phyloP scores from a whole-genome alignment of 305 asterid species.

The Euphrasia arctica region DNA sequence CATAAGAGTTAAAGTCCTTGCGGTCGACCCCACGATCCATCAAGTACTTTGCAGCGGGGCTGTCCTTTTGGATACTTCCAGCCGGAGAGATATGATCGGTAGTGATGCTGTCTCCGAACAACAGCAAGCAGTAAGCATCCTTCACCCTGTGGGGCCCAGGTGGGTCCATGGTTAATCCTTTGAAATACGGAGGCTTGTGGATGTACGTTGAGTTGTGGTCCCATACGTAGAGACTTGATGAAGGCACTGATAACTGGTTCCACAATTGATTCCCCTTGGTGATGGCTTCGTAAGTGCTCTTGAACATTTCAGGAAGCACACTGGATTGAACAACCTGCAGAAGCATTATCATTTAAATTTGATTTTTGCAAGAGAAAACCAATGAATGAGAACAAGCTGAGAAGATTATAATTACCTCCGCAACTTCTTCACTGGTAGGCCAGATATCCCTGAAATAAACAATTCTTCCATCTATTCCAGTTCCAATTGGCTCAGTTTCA shows the following conservation, averaged over 20 bases:
- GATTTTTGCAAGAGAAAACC: too few relatives aligned
- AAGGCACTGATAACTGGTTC: constrained; percentile 73
- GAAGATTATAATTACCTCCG: constrained; percentile 41
- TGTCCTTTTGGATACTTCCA: constrained; percentile 90
- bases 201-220: constrained; percentile 77
- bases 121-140: constrained; percentile 80
- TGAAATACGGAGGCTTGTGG: constrained; percentile 92
- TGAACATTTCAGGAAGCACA: constrained; percentile 92
- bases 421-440: constrained; percentile 87
- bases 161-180: constrained; percentile 79
- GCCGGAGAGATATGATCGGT: constrained; percentile 97
- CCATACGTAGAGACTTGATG: constrained; percentile 78
- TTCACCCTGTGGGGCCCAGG: constrained; percentile 78
- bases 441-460: constrained; percentile 77
- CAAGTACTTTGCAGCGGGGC: constrained; percentile 86
- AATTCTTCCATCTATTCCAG: constrained; percentile 67
- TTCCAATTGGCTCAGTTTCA: constrained; percentile 83
- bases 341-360: too few relatives aligned
- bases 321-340: constrained; percentile 85
- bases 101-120: constrained; percentile 94
- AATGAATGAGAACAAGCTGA: too few relatives aligned
- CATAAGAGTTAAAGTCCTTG: constrained; percentile 86
- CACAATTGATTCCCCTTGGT: constrained; percentile 77
- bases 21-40: constrained; percentile 79
- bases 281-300: constrained; percentile 83